Conservation (phyloP, 2,329 filamentous ascomycete species). For the Phialemoniopsis sp. region DNA sequence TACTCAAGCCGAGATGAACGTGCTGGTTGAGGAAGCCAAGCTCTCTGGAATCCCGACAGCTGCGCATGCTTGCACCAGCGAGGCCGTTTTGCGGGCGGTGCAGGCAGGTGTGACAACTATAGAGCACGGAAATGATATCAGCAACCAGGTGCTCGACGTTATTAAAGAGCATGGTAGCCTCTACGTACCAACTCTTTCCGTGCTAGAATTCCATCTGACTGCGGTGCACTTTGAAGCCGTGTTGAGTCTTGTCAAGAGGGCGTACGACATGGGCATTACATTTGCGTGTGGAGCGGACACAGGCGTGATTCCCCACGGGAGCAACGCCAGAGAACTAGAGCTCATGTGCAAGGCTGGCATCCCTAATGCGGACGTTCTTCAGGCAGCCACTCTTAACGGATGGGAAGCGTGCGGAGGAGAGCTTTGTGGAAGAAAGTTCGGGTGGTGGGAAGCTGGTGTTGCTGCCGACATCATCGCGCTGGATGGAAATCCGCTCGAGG, state of each 20-base stretch:
- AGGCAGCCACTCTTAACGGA: conserved; percentile 39
- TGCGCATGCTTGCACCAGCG: conserved; percentile 29
- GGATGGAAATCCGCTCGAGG: conserved; percentile 30
- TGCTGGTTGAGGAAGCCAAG: conserved; percentile 36
- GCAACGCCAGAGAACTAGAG: conserved; percentile 43
- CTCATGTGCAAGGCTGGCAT: conserved; percentile 41
- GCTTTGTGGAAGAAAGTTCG: conserved; percentile 40
- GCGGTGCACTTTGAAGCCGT: conserved; percentile 16
- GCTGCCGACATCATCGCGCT: conserved; percentile 43
- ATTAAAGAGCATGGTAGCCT: conserved; percentile 40
- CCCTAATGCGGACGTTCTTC: conserved; percentile 37
- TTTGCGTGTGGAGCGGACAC: conserved; percentile 45
- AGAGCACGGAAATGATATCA: conserved; percentile 33
- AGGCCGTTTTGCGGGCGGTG: conserved; percentile 33
- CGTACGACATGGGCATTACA: conserved; percentile 36
- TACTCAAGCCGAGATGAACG: conserved; percentile 38
- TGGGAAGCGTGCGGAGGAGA: conserved; percentile 47
- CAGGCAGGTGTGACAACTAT: conserved; percentile 34
- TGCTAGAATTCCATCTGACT: conserved; percentile 28
- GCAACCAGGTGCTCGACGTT: conserved; percentile 29
- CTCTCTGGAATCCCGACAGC: conserved; percentile 28
- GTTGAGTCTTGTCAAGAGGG: conserved; percentile 31
- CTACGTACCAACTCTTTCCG: conserved; percentile 42
- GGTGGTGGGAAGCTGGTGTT: conserved; percentile 37
- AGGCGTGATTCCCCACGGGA: conserved; percentile 42